phyloP scores from a whole-genome alignment of 148 eudicot species.

The Tetragonia tetragonoides region DNA sequence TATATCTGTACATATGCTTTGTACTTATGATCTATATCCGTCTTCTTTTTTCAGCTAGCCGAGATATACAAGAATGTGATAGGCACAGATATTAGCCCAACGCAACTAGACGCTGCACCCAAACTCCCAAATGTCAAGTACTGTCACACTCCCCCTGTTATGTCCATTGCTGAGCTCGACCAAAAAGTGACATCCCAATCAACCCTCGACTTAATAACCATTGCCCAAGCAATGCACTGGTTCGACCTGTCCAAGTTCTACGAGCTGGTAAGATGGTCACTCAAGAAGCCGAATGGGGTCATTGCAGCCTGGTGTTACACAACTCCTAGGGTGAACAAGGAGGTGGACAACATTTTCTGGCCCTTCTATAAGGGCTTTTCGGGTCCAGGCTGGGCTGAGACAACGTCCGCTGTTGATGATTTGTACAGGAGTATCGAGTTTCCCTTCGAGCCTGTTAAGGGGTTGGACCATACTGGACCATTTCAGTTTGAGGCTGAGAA shows the following conservation, averaged over 20 bases:
- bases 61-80: conserved; percentile 59
- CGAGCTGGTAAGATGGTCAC: conserved; percentile 44
- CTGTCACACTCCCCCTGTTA: conserved; percentile 43
- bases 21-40: neutral
- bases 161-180: conserved; percentile 36
- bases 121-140: conserved; percentile 66
- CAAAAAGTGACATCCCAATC: conserved; percentile 32
- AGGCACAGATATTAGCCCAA: conserved; percentile 77
- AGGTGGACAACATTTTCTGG: conserved; percentile 45
- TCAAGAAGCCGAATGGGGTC: conserved; percentile 73
- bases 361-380: conserved; percentile 37
- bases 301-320: conserved; percentile 91
- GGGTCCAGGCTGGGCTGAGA: conserved; percentile 46
- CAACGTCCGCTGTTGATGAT: conserved; percentile 44
- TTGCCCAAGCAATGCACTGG: conserved; percentile 89
- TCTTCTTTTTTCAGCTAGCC: conserved; percentile 5
- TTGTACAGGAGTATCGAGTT: conserved; percentile 48
- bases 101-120: conserved; percentile 69
- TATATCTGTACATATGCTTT: no score
- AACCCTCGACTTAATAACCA: conserved; percentile 54
- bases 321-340: conserved; percentile 33
- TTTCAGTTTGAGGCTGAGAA: conserved; percentile 56
- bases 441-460: conserved; percentile 68
- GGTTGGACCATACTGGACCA: conserved; percentile 63
- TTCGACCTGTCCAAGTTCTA: conserved; percentile 60